Evolutionary conservation across 2,329 filamentous ascomycete species (phyloP), one percentile per base, ranked within the genome.

Genomic region (Diaporthe amygdali): DNA sequence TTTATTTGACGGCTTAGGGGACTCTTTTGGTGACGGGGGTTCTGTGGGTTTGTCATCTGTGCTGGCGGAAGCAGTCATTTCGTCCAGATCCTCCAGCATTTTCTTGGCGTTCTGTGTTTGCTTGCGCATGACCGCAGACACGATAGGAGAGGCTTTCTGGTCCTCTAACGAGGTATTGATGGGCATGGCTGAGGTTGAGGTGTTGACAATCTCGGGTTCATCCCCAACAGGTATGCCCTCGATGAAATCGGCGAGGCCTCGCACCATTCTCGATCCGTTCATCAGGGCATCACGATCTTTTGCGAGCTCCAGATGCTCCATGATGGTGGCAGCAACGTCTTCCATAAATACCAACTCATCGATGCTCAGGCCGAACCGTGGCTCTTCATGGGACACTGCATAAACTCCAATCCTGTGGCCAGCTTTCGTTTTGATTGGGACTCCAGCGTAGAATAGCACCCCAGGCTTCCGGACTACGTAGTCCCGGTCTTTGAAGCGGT

Each of bases 231-330:
- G 61, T 15, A 52, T 69, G 32, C 73, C 67, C 34, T 74, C 67
- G 15, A 78, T 76, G 32, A 77, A 78, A 0, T 61, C 71, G n/a
- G 74, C 75, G 8, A 78, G 56, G 4, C 74, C 75, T 27, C 74
- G 61, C 15, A 78, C 71, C 34, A 78, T 75, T 27, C 76, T 70
- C 27, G 75, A 74, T 17, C 75, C 75, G 37, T 76, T 76, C 34
- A 74, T 59, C 1, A 73, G 72, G 17, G 68, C 75, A 41, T 77
- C 75, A 15, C 69, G 72, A 27, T 72, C 63, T 56, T 74, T 74
- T 17, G 73, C 71, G 15, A 75, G 72, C 6, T 79, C 77, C 34
- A 80, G 71, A 46, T 80, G 77, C 15, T 72, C 75, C 72, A 78
- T 76, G 66, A 78, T 75, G 12, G 76, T 70, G 22, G 68, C 70